phyloP scores from a whole-genome alignment of 495 filamentous ascomycete genomes.

The Hypoxylon subgilvum region DNA sequence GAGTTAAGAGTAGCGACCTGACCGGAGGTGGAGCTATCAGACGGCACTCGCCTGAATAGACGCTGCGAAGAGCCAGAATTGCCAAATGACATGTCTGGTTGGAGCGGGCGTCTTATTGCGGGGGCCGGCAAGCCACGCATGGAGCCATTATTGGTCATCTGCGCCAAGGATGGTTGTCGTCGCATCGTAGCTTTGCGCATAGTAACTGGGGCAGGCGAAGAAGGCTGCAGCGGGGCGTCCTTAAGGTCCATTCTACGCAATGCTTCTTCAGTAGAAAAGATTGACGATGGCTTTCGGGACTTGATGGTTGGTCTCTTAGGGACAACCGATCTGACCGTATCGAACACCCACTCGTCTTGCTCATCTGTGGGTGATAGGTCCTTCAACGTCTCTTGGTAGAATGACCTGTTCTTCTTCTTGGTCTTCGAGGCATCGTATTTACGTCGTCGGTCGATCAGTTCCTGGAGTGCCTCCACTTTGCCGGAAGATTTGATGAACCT shows the following conservation, averaged over 20 bases:
- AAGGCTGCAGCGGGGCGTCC: conserved; percentile 58
- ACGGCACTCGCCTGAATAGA: conserved; percentile 83
- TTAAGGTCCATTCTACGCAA: conserved; percentile 67
- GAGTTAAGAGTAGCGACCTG: conserved; percentile 43
- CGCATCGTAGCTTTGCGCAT: conserved; percentile 58
- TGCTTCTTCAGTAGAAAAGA: conserved; percentile 59
- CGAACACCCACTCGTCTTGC: conserved; percentile 95
- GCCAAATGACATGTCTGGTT: conserved; percentile 85
- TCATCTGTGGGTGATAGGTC: conserved; percentile 71
- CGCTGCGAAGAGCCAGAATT: conserved; percentile 88
- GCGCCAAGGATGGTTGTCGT: conserved; percentile 59
- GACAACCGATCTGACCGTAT: conserved; percentile 76
- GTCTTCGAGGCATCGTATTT: conserved; percentile 73
- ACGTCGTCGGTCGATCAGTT: conserved; percentile 84
- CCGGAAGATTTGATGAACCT: conserved; percentile 86
- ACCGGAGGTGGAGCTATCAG: conserved; percentile 63
- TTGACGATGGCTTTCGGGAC: conserved; percentile 60
- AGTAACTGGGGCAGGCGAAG: conserved; percentile 54
- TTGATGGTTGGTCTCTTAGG: conserved; percentile 53
- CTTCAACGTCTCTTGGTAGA: conserved; percentile 89
- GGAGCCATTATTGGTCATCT: conserved; percentile 51
- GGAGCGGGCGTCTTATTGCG: conserved; percentile 69
- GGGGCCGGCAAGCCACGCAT: conserved; percentile 60
- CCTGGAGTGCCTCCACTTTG: conserved; percentile 81
- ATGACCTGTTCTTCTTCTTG: conserved; percentile 66